Evolutionary conservation across 805 yeast species (phyloP), one percentile per base, ranked within the genome.

Genomic region (Candida odintsovae): DNA sequence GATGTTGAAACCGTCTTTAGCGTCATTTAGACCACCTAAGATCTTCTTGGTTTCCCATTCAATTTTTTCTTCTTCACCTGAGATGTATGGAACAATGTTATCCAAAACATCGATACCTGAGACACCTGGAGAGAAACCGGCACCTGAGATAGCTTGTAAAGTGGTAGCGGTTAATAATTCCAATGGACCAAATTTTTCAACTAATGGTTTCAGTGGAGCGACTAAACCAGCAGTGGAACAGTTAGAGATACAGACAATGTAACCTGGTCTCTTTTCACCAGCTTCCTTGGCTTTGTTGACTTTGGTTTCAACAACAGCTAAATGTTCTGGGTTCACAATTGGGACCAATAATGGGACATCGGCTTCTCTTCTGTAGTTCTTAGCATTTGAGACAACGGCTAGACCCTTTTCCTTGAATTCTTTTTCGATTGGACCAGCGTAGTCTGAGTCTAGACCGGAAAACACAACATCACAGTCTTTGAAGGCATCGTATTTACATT

Each of bases 41-140:
- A 94, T 94, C 73, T 94, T 94, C 64, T 88, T 86, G 45, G 98
- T 90, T 73, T 94, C 99, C 95, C 95, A 90, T 70, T 94, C 99
- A 58, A 94, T 88, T 72, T 94, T 94, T 57, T 94, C 99, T 71
- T 94, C 99, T 70, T 94, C 99, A 40, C 98, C 97, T 54, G 90
- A 75, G 62, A 94, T 94, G 76, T 73, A 94, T 38, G 99, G 99
- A 46, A 94, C 89, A 55, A 94, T 77, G 70, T 94, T 94, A 70
- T 94, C 99, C 58, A 94, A 75, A 46, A 92, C 82, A 63, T 94
- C 98, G 68, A 94, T 90, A 54, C 95, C 94, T 20, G 96, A 82
- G 47, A 90, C 96, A 66, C 99, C 99, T 42, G 99, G 99, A 10
- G 96, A 86, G 66, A 87, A 94, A 3, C 99, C 99, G 20, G 96